Evolutionary conservation across 2,329 filamentous ascomycete genomes (phyloP).

Genomic region (Xylaria digitata): DNA sequence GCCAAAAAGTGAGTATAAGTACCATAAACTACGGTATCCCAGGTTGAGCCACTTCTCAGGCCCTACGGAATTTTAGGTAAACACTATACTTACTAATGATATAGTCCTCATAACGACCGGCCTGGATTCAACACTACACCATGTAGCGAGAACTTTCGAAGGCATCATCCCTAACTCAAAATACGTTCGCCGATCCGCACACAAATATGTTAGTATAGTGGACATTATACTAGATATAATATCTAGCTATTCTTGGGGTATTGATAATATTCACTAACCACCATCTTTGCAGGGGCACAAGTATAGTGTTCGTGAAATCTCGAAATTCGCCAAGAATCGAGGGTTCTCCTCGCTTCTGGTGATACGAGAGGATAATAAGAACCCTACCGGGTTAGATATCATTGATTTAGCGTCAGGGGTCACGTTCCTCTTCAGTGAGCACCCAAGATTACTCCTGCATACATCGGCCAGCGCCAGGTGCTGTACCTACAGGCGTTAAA

Average conservation of each 20-base stretch:
- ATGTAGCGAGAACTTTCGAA: slow-evolving; percentile 81
- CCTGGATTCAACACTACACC: slow-evolving; percentile 87
- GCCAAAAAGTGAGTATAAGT: slow-evolving; percentile 69
- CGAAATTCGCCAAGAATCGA: slow-evolving; percentile 82
- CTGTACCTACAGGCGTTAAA: not conserved
- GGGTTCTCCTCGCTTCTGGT: slow-evolving; percentile 87
- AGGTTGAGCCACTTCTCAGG: not conserved
- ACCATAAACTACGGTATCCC: not conserved
- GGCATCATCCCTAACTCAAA: slow-evolving; percentile 85
- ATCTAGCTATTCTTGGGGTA: not conserved
- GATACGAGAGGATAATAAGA: slow-evolving; percentile 89
- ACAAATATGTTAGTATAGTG: slow-evolving; percentile 69
- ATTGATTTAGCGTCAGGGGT: slow-evolving; percentile 86
- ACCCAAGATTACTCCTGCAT: not conserved
- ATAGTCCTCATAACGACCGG: slow-evolving; percentile 87
- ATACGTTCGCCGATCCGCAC: slow-evolving; percentile 87
- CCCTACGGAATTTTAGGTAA: not conserved
- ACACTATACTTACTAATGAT: slow-evolving; percentile 11
- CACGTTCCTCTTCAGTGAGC: slow-evolving; percentile 84
- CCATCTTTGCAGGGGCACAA: slow-evolving; percentile 68
- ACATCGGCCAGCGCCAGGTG: not conserved
- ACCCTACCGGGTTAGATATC: slow-evolving; percentile 82
- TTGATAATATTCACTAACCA: slow-evolving; percentile 15
- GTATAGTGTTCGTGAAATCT: slow-evolving; percentile 91
- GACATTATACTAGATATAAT: too few species aligned